Percentiles rank a stretch among this genome's conserved stretches.
These are phyloP conservation scores for Pestalotiopsis sp. DNA, from an alignment of 2,329 filamentous ascomycete genomes.

Conservation along the genomic window DNA sequence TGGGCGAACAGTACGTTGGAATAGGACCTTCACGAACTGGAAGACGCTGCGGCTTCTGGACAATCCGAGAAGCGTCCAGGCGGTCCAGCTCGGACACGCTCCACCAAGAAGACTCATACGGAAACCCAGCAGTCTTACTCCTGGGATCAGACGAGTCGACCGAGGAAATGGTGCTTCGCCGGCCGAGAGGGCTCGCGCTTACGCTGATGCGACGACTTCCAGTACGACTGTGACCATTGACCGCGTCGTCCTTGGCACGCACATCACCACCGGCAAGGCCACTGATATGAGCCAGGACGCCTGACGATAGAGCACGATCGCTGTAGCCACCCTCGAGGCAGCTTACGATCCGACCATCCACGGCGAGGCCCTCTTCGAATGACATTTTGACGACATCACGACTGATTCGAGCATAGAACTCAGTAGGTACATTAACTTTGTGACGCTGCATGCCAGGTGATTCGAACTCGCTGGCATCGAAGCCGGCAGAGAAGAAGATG, in stretches of 20 bases:
- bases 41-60: conserved; percentile 50
- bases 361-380: conserved; percentile 73
- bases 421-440: conserved; percentile 91
- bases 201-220: conserved; percentile 62
- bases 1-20: conserved; percentile 84
- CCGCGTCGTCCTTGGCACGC: conserved; percentile 32
- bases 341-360: conserved; percentile 86
- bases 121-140: conserved; percentile 33
- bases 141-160: conserved; percentile 23
- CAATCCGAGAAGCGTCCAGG: conserved; percentile 62
- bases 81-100: conserved; percentile 64
- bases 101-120: conserved; percentile 76
- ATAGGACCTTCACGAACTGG: conserved; percentile 57
- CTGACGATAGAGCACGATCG: conserved; percentile 84
- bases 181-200: conserved; percentile 44
- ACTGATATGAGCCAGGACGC: conserved; percentile 86
- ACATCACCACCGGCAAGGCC: conserved; percentile 68
- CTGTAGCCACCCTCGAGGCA: conserved; percentile 96
- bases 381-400: conserved; percentile 82
- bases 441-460: conserved; percentile 92
- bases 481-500: conserved; percentile 94
- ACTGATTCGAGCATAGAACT: conserved; percentile 92
- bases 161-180: conserved; percentile 32
- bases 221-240: conserved; percentile 37
- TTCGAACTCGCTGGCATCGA: conserved; percentile 97